Evolutionary conservation across 176 grass and related monocot genomes (phyloP).

Genomic region (Aegilops sharonensis): DNA sequence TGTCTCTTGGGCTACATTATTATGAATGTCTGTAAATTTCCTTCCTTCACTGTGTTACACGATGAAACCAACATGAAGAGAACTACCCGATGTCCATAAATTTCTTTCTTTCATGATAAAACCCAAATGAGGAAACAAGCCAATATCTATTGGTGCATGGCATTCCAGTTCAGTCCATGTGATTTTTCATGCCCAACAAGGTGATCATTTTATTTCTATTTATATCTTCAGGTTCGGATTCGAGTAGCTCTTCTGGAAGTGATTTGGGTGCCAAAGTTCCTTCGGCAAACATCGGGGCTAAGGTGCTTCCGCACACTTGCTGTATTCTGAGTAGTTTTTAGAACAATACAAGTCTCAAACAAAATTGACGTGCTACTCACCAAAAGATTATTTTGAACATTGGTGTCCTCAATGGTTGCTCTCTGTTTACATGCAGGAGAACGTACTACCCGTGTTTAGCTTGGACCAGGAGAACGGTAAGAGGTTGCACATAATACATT

Average conservation of each 20-base stretch:
- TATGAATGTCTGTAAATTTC: background rate
- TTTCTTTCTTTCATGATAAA: conserved; percentile 1
- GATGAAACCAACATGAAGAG: conserved; percentile 21
- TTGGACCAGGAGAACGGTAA: conserved; percentile 73
- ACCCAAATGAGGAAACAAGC: conserved; percentile 1
- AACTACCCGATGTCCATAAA: background rate
- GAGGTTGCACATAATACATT: conserved; percentile 8
- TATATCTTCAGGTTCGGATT: conserved; percentile 69
- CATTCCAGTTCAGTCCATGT: background rate
- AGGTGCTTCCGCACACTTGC: conserved; percentile 50
- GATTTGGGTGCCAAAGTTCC: conserved; percentile 61
- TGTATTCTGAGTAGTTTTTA: conserved; percentile 22
- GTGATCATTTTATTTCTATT: conserved; percentile 26
- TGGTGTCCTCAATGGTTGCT: conserved; percentile 30
- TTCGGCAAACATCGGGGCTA: conserved; percentile 35
- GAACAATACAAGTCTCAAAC: conserved; percentile 1
- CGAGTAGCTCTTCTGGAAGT: conserved; percentile 87
- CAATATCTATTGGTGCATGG: background rate
- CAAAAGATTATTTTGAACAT: conserved; percentile 6
- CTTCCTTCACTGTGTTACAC: background rate
- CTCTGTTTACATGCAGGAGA: conserved; percentile 55
- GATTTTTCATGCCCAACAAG: background rate
- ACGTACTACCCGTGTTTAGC: conserved; percentile 26
- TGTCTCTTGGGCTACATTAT: background rate
- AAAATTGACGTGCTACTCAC: conserved; percentile 21